Evolutionary conservation across 306 rosid genomes (phyloP).

Genomic region (Urtica urens): DNA sequence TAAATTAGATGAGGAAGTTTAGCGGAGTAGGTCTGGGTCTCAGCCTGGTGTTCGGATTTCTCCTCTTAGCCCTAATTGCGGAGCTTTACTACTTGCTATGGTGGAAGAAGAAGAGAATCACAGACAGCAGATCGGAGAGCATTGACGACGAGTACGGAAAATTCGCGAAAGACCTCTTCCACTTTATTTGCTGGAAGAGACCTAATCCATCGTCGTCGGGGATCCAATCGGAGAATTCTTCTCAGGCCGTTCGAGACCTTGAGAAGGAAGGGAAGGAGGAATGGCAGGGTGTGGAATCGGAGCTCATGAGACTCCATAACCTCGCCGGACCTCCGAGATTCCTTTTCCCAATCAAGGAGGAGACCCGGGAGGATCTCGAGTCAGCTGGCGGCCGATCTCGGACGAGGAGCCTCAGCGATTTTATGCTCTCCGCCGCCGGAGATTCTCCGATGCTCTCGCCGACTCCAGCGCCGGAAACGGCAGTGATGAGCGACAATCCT

Average conservation of each 20-base stretch:
- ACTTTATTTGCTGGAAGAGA: slow-evolving; percentile 35
- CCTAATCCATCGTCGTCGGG: not conserved
- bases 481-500: slow-evolving; percentile 30
- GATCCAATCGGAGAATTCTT: slow-evolving; percentile 35
- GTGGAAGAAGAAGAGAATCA: slow-evolving; percentile 57
- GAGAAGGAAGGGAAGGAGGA: slow-evolving; percentile 27
- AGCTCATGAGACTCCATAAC: slow-evolving; percentile 83
- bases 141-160: slow-evolving; percentile 33
- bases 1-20: slow-evolving; percentile 37
- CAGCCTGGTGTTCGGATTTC: slow-evolving; percentile 58
- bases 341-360: slow-evolving; percentile 84
- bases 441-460: slow-evolving; percentile 46
- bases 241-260: slow-evolving; percentile 23
- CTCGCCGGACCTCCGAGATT: slow-evolving; percentile 80
- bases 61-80: slow-evolving; percentile 47
- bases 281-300: slow-evolving; percentile 43
- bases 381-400: slow-evolving; percentile 72
- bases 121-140: slow-evolving; percentile 23
- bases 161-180: slow-evolving; percentile 31
- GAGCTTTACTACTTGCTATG: slow-evolving; percentile 73
- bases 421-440: slow-evolving; percentile 31
- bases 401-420: slow-evolving; percentile 58
- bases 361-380: slow-evolving; percentile 79
- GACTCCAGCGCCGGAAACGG: slow-evolving; percentile 40
- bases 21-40: slow-evolving; percentile 48